Base-by-base conservation (phyloP, 768 basidiomycete genomes). In the Gautieria morchelliformis region DNA sequence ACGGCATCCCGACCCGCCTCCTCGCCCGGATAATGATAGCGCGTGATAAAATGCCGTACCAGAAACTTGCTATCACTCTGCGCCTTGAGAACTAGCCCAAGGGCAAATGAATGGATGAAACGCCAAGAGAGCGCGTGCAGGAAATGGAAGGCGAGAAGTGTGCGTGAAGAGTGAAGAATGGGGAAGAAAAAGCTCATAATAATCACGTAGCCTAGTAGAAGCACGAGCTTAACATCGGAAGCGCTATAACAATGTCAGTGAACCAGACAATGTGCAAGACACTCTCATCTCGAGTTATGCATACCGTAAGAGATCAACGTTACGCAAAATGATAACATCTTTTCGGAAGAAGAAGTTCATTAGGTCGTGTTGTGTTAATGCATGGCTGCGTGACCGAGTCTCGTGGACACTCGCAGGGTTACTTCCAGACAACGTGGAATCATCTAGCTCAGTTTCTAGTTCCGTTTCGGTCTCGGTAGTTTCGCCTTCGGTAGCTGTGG, bases 31-130 rank as follows among this genome's bases (percentile, higher is more conserved):
- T 97, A 98, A 64, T 92, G 84, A 66, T 98, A 99, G 65, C 97
- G 84, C 75, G 95, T 93, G 64, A 96, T 71, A 67, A 88, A 98
- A 69, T 99, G 96, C 61, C 92, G 74, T 27, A 98, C 96, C 40
- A 97, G 72, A 74, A 87, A 96, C 69, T 93, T 94, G 68, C 72
- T 80, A 68, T 84, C 77, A 62, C 88, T 86, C 70, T 99, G 96
- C 1, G 85, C 89, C 20, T 82, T 82, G 41, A 99, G 76, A 17
- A 95, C 74, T 40, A 86, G 70, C 0, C 96, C 96, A 15, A 98
- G 78, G 1, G 88, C 93, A 61, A 94, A 81, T 33, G 85, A 87
- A 69, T 97, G 92, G 72, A 96, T 83, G 45, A 86, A 67, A 52
- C 88, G 83, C 95, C 96, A 99, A 1, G 73, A 66, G 11, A 93